Evolutionary conservation across 805 yeast genomes (phyloP).

Genomic region (Candida sithepensis): DNA sequence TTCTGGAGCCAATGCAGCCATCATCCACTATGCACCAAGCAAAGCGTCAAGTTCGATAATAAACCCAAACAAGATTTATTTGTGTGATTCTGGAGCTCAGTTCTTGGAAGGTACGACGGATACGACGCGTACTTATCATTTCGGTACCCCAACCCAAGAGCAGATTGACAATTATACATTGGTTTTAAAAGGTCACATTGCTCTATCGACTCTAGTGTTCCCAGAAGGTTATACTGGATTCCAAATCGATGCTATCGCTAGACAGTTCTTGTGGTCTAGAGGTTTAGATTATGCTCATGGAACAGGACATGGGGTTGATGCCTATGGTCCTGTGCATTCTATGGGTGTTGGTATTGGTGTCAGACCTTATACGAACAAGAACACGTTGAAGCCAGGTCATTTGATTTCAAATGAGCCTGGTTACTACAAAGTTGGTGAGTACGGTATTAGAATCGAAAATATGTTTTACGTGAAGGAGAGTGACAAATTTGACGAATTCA

Average conservation of each 20-base stretch:
- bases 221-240: conserved; percentile 55
- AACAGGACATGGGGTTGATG: conserved; percentile 64
- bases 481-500: conserved; percentile 30
- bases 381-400: conserved; percentile 48
- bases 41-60: conserved; percentile 41
- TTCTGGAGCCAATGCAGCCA: conserved; percentile 72
- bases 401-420: conserved; percentile 62
- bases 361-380: conserved; percentile 44
- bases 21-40: conserved; percentile 69
- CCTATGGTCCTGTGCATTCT: conserved; percentile 58
- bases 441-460: conserved; percentile 54
- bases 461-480: conserved; percentile 45
- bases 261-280: conserved; percentile 53
- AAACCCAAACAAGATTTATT: conserved; percentile 49
- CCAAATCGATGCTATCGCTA: conserved; percentile 53
- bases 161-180: conserved; percentile 50
- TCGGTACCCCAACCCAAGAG: conserved; percentile 42
- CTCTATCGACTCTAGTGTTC: conserved; percentile 45
- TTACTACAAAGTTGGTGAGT: conserved; percentile 54
- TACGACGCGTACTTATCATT: conserved; percentile 59
- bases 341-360: conserved; percentile 63
- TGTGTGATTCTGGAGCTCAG: conserved; percentile 60
- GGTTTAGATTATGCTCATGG: conserved; percentile 63
- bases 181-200: conserved; percentile 56
- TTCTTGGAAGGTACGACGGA: conserved; percentile 64